Conservation (phyloP, 305 asterid genomes). For the Salvia sclarea region DNA sequence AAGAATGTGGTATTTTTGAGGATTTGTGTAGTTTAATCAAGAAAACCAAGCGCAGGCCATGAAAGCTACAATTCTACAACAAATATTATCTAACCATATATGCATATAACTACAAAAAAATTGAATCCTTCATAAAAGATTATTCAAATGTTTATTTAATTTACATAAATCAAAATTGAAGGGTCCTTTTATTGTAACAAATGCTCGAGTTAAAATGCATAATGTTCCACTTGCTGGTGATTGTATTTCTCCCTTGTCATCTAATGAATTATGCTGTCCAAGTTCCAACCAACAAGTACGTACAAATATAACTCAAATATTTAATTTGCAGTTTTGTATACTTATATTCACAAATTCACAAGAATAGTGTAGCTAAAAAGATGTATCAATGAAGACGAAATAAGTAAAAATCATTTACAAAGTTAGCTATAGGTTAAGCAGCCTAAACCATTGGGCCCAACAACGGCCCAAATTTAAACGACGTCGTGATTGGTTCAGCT, state of each 20-base stretch:
- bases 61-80: conserved; percentile 4
- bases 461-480: conserved; percentile 5
- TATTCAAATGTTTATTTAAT: conserved; percentile 17
- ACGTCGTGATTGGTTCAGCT: conserved; percentile 7
- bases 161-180: conserved; percentile 7
- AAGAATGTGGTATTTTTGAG: not conserved
- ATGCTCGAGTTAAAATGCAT: conserved; percentile 20
- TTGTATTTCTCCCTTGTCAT: conserved; percentile 36
- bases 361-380: too few species aligned
- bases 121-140: conserved; percentile 27
- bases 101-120: not conserved
- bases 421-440: not conserved
- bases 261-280: conserved; percentile 11
- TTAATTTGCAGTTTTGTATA: not conserved
- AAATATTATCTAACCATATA: conserved; percentile 24
- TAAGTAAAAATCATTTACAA: not conserved
- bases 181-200: conserved; percentile 34
- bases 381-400: not conserved
- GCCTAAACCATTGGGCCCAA: not conserved
- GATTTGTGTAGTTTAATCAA: not conserved
- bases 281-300: conserved; percentile 13
- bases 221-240: conserved; percentile 21
- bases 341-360: not conserved
- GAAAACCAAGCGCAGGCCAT: conserved; percentile 24
- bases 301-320: conserved; percentile 10